phyloP scores from a whole-genome alignment of 169 alveolate species.

The Babesia microti region DNA sequence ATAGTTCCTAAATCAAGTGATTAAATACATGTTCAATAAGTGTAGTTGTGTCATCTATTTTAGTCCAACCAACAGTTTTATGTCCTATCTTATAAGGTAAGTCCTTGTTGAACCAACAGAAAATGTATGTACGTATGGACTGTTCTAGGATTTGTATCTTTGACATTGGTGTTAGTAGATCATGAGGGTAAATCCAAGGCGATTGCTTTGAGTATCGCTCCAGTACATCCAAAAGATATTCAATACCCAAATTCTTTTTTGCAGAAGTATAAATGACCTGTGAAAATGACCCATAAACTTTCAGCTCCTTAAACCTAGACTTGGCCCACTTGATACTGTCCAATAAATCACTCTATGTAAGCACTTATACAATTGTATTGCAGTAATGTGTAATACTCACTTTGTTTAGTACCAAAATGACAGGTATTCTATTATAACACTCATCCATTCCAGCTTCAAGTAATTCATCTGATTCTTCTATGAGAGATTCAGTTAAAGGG shows the following conservation, averaged over 20 bases:
- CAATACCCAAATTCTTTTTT: slow-evolving; percentile 59
- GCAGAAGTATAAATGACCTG: slow-evolving; percentile 65
- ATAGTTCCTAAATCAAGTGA: slow-evolving; percentile 23
- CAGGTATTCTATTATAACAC: slow-evolving; percentile 21
- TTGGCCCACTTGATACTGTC: slow-evolving; percentile 58
- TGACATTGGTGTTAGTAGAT: slow-evolving; percentile 52
- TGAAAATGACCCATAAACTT: slow-evolving; percentile 61
- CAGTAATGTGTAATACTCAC: too few species aligned
- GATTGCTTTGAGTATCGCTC: slow-evolving; percentile 47
- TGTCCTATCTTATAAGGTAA: slow-evolving; percentile 60
- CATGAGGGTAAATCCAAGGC: slow-evolving; percentile 69
- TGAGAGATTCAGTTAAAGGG: too few species aligned
- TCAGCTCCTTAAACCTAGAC: slow-evolving; percentile 47
- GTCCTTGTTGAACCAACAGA: slow-evolving; percentile 69
- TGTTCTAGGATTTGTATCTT: slow-evolving; percentile 65
- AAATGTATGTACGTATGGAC: slow-evolving; percentile 48
- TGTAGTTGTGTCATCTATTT: slow-evolving; percentile 38
- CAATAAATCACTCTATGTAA: slow-evolving; percentile 33
- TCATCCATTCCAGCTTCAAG: not conserved
- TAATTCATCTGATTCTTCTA: too few species aligned
- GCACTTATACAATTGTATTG: not conserved
- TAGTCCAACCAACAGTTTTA: slow-evolving; percentile 56
- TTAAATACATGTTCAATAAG: slow-evolving; percentile 49
- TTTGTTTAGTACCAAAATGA: slow-evolving; percentile 58
- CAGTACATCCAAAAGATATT: slow-evolving; percentile 48